Conservation (phyloP, 2,329 filamentous ascomycete genomes). For the Colletotrichum acutatum region DNA sequence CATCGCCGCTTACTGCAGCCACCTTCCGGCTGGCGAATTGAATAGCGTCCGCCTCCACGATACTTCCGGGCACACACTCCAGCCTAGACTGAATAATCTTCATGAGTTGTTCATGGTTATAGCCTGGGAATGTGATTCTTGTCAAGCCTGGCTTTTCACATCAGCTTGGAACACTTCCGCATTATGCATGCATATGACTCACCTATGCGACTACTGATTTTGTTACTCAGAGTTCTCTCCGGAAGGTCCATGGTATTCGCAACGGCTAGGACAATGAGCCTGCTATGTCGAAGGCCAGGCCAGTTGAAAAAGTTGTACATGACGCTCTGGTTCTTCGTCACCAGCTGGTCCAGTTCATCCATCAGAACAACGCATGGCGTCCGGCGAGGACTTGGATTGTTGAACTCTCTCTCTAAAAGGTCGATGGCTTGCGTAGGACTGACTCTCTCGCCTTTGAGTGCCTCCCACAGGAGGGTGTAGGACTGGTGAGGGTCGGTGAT, state of each 20-base stretch:
- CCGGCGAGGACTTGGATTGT: conserved; percentile 86
- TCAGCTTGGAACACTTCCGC: not conserved
- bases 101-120: conserved; percentile 97
- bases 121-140: conserved; percentile 95
- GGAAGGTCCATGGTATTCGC: conserved; percentile 99
- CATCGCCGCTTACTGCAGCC: conserved; percentile 94
- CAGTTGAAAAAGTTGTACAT: conserved; percentile 99
- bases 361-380: conserved; percentile 97
- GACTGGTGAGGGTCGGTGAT: conserved; percentile 98
- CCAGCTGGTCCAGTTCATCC: conserved; percentile 97
- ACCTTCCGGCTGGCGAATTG: conserved; percentile 98
- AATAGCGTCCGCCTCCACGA: conserved; percentile 92
- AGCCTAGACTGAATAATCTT: conserved; percentile 96
- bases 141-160: conserved; percentile 70
- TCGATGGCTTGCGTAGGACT: conserved; percentile 92
- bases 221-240: conserved; percentile 95
- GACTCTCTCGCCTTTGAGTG: conserved; percentile 90
- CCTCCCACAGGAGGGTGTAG: conserved; percentile 95
- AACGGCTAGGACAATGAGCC: conserved; percentile 94
- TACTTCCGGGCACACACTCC: conserved; percentile 85
- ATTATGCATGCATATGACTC: conserved; percentile 38
- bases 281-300: conserved; percentile 90
- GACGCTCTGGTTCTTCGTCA: conserved; percentile 98
- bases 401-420: conserved; percentile 92
- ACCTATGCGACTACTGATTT: conserved; percentile 91